Evolutionary conservation across 208 protist genomes (phyloP).

Genomic region (Plasmodiophora brassicae): DNA sequence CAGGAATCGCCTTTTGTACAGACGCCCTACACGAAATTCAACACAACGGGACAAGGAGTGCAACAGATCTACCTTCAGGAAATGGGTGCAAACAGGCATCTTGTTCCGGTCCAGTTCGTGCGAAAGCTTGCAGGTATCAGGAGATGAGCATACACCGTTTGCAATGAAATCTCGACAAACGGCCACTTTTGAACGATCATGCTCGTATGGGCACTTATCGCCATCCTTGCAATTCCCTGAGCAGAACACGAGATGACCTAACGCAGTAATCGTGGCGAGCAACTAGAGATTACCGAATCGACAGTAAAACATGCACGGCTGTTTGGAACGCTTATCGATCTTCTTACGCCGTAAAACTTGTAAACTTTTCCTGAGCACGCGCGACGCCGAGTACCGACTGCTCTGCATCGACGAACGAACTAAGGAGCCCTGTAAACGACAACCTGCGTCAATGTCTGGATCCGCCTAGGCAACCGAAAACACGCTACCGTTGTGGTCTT

Average conservation of each 20-base stretch:
- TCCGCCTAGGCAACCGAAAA: neutral
- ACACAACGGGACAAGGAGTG: neutral
- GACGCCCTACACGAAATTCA: neutral
- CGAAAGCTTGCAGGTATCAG: neutral
- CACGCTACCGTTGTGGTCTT: neutral
- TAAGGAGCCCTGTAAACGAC: neutral
- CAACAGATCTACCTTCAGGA: neutral
- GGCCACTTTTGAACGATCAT: neutral
- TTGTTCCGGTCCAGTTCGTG: neutral
- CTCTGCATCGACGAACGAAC: slow-evolving; percentile 2
- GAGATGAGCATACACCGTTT: neutral
- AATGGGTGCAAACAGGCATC: slow-evolving; percentile 20
- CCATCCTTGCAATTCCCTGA: slow-evolving; percentile 1
- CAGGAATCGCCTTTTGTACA: slow-evolving; percentile 5
- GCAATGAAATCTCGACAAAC: neutral
- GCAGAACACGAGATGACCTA: neutral
- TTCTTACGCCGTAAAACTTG: neutral
- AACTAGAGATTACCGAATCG: neutral
- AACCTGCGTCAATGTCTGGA: neutral
- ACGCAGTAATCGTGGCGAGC: neutral
- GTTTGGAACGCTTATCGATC: neutral
- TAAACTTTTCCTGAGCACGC: neutral
- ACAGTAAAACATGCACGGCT: slow-evolving; percentile 11
- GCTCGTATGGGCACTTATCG: neutral
- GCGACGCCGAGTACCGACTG: neutral